These are phyloP conservation scores for Coccomyxa subellipsoidea DNA, from an alignment of 163 green algal species.

Conservation along the genomic window DNA sequence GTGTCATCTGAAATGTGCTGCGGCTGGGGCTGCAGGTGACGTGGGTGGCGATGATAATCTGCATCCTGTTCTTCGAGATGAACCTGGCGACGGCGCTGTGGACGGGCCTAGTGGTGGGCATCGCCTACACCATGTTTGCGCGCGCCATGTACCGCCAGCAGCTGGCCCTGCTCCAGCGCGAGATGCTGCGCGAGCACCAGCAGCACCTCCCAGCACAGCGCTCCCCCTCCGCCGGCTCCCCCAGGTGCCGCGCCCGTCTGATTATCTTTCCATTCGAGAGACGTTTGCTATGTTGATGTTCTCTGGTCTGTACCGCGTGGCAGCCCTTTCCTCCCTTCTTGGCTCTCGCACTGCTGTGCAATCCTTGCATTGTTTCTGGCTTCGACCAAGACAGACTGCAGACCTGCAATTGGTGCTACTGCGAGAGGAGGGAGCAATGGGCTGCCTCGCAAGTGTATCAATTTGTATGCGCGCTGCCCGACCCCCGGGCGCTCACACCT, in stretches of 20 bases:
- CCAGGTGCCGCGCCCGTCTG: not conserved
- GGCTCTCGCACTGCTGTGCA: too few species aligned
- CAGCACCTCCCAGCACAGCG: not conserved
- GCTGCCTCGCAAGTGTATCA: too few species aligned
- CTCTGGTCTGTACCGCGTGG: too few species aligned
- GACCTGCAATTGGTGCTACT: too few species aligned
- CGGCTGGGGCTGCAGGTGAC: constrained; percentile 39
- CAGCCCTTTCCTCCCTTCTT: too few species aligned
- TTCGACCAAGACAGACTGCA: too few species aligned
- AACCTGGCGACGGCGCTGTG: constrained; percentile 51
- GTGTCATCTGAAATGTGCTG: not conserved
- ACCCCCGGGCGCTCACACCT: too few species aligned
- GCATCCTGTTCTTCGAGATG: constrained; percentile 75
- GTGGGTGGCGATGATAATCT: constrained; percentile 79
- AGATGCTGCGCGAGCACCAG: constrained; percentile 15
- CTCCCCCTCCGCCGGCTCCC: not conserved
- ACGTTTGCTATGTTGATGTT: too few species aligned
- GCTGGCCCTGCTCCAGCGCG: constrained; percentile 17
- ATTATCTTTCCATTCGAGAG: too few species aligned
- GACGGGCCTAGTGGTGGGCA: constrained; percentile 52
- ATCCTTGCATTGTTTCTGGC: too few species aligned
- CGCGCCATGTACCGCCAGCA: constrained; percentile 51
- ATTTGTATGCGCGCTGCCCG: too few species aligned
- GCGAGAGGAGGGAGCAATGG: too few species aligned
- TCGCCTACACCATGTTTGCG: constrained; percentile 49